A percentile compares a stretch with the other conserved stretches of the same genome.
Evolutionary conservation across 345 rosid genomes (phyloP).

Genomic region (Ricinus communis): DNA sequence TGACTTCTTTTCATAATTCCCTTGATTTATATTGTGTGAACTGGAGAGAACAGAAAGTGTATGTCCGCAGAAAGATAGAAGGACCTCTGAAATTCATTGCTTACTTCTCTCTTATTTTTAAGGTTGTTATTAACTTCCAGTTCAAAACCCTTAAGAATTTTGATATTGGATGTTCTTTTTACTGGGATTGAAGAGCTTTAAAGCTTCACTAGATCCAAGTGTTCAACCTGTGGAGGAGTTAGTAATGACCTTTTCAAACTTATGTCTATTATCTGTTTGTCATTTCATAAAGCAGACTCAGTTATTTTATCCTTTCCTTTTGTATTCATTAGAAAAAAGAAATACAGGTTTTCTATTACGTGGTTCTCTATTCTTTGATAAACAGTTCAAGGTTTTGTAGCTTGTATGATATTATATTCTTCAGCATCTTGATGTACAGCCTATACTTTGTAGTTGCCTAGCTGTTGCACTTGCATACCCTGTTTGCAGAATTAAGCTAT

Average conservation of each 20-base stretch:
- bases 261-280: background rate
- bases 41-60: too few species aligned
- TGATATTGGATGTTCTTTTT: background rate
- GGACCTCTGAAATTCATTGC: background rate
- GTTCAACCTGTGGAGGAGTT: background rate
- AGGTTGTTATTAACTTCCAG: too few species aligned
- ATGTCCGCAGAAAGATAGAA: background rate
- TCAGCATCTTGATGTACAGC: slow-evolving; percentile 28
- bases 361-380: slow-evolving; percentile 5
- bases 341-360: background rate
- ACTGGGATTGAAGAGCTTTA: background rate
- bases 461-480: slow-evolving; percentile 42
- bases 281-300: background rate
- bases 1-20: too few species aligned
- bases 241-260: background rate
- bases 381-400: background rate
- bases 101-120: background rate
- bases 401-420: background rate
- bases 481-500: slow-evolving; percentile 4
- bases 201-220: background rate
- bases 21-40: too few species aligned
- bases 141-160: background rate
- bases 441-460: slow-evolving; percentile 33
- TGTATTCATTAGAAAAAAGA: slow-evolving; percentile 19
- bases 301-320: background rate